Base-by-base conservation (phyloP, 257 asterid genomes). In the Apocynum venetum region DNA sequence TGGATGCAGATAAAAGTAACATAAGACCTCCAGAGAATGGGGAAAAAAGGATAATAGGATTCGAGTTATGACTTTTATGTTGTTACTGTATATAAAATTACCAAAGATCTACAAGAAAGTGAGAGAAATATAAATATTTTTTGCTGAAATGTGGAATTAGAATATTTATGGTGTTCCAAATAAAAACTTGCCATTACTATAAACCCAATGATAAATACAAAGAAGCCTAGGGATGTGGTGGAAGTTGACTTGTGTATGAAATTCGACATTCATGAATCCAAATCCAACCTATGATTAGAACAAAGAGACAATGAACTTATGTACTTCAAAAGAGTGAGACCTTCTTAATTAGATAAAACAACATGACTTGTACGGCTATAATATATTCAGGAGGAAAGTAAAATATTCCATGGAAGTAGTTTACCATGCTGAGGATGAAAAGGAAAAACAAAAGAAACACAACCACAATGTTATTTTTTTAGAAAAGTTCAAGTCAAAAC, bases 401-500 rank as follows among this genome's bases (percentile, higher is more conserved):
- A 60, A 66, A 36, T 25, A 31, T 17, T 6, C 12, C 31, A n/a
- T 10, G 13, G 43, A 64, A 41, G 61, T 46, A 81, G 73, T 81
- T 72, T 79, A 82, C 90, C 86, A 87, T 80, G 79, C 84, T 80
- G n/a, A 85, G 64, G 41, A 76, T 82, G 73, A 82, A 84, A 77
- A 84, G 76, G 76, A 84, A 84, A 76, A 87, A 87, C 69, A 87
- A 25, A 43, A 87, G 73, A 69, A 87, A 78, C 55, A 78, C 80
- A 38, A 87, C 19, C 15, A 77, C 31, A 49, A 81, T 74, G 67
- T 52, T 81, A 77, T 78, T 87, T 74, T 80, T 76, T 84, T 65
- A 14, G 78, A 84, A 87, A 43, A 87, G 40, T 48, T 80, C 80
- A 43, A 73, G 41, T 40, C 36, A 84, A 71, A 87, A 79, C 67